Base-by-base conservation (phyloP, 1,284 basidiomycete genomes). In the Trichosporon coremiiforme region DNA sequence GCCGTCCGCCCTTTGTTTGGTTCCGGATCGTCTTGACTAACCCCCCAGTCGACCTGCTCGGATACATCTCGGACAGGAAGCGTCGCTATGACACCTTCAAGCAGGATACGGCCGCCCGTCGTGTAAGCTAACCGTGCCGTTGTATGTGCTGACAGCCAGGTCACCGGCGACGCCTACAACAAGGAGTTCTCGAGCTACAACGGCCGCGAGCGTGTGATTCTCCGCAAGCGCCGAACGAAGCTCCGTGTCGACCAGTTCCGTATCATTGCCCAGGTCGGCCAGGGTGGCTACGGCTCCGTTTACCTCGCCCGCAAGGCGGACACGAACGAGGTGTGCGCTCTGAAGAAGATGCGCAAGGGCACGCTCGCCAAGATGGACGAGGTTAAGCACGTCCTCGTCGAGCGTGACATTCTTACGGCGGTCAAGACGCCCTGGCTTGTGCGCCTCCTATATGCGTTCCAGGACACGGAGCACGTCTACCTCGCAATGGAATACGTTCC, bases 401-500 rank as follows among this genome's bases (percentile, higher is more conserved):
- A 98, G 82, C 89, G 95, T 64, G 95, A 98, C 82, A 98, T 98
- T 77, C 85, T 98, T 73, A 96, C 95, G 0, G 92, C 94, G 1
- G 96, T 95, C 35, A 95, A 95, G 83, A 95, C 94, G 0, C 92
- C 94, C 1, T 98, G 95, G 95, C 88, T 98, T 68, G 95, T 98
- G 60, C 87, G 90, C 22, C 86, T 98, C 9, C 85, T 98, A 4
- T 98, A 98, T 80, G 95, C 95, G 0, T 98, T 98, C 85, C 95
- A 98, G 83, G 95, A 98, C 80, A 85, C 89, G 0, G 86, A 91
- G 71, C 87, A 91, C 77, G 94, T 98, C 33, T 98, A 95, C 80
- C 90, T 98, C 65, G 95, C 95, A 0, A 98, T 98, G 95, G 97
- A 99, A 86, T 98, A 96, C 80, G 95, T 98, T 13, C 95, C 95